These are phyloP conservation scores for Pseudogymnoascus sp. DNA, from an alignment of 2,329 filamentous ascomycete genomes.

Conservation along the genomic window DNA sequence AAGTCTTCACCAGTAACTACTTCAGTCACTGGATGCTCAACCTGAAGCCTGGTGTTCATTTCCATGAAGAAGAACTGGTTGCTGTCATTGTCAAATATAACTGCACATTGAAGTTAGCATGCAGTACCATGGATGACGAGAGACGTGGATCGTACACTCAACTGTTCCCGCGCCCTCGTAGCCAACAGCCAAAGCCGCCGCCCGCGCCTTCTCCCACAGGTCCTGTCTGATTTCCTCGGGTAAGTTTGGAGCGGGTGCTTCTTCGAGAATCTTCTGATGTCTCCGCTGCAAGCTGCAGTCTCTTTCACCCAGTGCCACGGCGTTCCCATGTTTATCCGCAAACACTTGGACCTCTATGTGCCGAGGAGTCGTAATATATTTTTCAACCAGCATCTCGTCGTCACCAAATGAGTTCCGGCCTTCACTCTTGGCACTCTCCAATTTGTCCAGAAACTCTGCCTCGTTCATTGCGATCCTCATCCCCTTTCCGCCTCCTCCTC, in stretches of 20 bases:
- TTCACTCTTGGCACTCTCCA: conserved; percentile 66
- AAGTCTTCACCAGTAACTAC: conserved; percentile 71
- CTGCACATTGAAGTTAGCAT: conserved; percentile 47
- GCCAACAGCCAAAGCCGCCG: conserved; percentile 65
- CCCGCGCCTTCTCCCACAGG: conserved; percentile 59
- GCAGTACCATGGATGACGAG: background rate
- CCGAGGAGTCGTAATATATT: conserved; percentile 69
- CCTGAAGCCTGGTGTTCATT: conserved; percentile 84
- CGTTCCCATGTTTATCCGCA: conserved; percentile 71
- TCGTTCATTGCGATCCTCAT: conserved; percentile 66
- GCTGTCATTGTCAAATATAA: conserved; percentile 76
- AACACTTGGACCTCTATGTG: conserved; percentile 92
- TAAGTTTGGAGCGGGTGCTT: conserved; percentile 70
- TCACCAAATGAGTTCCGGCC: conserved; percentile 76
- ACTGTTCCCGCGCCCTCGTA: conserved; percentile 88
- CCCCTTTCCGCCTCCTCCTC: conserved; percentile 77
- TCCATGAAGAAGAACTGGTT: conserved; percentile 78
- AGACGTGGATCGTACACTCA: conserved; percentile 62
- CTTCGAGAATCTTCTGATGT: conserved; percentile 88
- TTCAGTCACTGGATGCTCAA: conserved; percentile 91
- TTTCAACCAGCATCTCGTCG: conserved; percentile 77
- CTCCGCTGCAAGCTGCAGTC: conserved; percentile 83
- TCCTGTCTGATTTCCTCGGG: conserved; percentile 51
- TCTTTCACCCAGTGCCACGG: conserved; percentile 76
- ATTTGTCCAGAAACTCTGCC: conserved; percentile 62